A percentile compares a stretch with the other conserved stretches of the same genome.
Evolutionary conservation across 495 filamentous ascomycete species (phyloP).

Genomic region (Hypoxylon intermedium): DNA sequence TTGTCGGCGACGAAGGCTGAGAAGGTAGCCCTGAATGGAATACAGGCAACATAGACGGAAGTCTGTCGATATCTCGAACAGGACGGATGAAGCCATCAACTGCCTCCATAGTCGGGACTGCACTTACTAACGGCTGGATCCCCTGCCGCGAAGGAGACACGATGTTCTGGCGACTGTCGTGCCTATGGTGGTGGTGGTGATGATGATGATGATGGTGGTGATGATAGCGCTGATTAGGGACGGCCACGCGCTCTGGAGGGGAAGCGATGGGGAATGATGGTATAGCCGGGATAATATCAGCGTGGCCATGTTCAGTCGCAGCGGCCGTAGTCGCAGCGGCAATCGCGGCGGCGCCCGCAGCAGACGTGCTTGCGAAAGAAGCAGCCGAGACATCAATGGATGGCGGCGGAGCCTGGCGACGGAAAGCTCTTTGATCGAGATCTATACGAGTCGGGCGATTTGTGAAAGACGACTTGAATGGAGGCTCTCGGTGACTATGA

Average conservation of each 20-base stretch:
- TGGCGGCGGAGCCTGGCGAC: constrained; percentile 55
- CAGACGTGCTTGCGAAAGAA: constrained; percentile 55
- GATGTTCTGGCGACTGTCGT: constrained; percentile 65
- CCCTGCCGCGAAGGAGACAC: constrained; percentile 59
- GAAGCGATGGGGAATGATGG: constrained; percentile 74
- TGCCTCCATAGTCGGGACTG: constrained; percentile 75
- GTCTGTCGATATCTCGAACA: constrained; percentile 83
- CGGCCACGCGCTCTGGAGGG: constrained; percentile 75
- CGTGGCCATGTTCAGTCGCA: constrained; percentile 44
- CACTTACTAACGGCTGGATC: constrained; percentile 71
- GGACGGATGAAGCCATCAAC: constrained; percentile 79
- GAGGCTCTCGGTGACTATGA: constrained; percentile 47
- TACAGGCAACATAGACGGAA: constrained; percentile 82
- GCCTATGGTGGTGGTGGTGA: constrained; percentile 64
- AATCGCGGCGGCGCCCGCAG: constrained; percentile 30
- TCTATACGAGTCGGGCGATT: constrained; percentile 56
- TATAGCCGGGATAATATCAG: constrained; percentile 66
- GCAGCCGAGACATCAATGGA: constrained; percentile 55
- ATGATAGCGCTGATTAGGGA: constrained; percentile 56
- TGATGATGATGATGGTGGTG: constrained; percentile 63
- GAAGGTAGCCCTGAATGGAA: constrained; percentile 76
- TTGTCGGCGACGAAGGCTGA: constrained; percentile 93
- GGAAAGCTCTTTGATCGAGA: constrained; percentile 54
- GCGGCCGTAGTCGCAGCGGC: constrained; percentile 29
- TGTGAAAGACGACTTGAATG: constrained; percentile 57